Percentiles rank a stretch among this genome's conserved stretches.
phyloP scores from a whole-genome alignment of 169 alveolate genomes.

The Cryptosporidium tyzzeri region DNA sequence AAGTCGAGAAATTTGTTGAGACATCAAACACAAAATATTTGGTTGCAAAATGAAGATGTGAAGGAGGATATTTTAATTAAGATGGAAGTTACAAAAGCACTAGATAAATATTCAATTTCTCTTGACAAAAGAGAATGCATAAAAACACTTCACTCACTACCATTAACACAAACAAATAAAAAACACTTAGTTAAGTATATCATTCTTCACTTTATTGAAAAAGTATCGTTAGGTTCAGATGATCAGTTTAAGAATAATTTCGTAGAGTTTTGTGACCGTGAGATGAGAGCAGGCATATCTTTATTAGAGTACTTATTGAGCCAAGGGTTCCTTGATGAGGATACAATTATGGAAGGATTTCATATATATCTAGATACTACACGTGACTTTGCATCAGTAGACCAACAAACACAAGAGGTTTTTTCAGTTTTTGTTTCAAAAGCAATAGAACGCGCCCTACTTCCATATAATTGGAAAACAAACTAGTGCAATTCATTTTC shows the following conservation, averaged over 20 bases:
- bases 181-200: not conserved
- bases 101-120: not conserved
- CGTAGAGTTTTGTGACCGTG: conserved; percentile 11
- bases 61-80: conserved; percentile 22
- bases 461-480: conserved; percentile 49
- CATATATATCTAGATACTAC: conserved; percentile 1
- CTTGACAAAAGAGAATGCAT: conserved; percentile 66
- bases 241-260: not conserved
- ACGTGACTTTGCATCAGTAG: not conserved
- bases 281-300: conserved; percentile 39
- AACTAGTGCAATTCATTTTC: not conserved
- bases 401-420: conserved; percentile 15
- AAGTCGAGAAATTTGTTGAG: conserved; percentile 61
- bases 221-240: not conserved
- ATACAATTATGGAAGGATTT: conserved; percentile 52
- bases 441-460: conserved; percentile 62
- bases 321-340: conserved; percentile 70
- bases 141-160: conserved; percentile 44
- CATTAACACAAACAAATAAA: conserved; percentile 11
- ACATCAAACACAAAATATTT: conserved; percentile 52
- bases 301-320: conserved; percentile 56
- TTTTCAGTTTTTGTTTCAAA: conserved; percentile 27
- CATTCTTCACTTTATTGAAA: conserved; percentile 24
- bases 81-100: not conserved
- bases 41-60: conserved; percentile 16